These are phyloP conservation scores for Diaporthe citrichinensis DNA, from an alignment of 2,329 filamentous ascomycete genomes.

Conservation along the genomic window DNA sequence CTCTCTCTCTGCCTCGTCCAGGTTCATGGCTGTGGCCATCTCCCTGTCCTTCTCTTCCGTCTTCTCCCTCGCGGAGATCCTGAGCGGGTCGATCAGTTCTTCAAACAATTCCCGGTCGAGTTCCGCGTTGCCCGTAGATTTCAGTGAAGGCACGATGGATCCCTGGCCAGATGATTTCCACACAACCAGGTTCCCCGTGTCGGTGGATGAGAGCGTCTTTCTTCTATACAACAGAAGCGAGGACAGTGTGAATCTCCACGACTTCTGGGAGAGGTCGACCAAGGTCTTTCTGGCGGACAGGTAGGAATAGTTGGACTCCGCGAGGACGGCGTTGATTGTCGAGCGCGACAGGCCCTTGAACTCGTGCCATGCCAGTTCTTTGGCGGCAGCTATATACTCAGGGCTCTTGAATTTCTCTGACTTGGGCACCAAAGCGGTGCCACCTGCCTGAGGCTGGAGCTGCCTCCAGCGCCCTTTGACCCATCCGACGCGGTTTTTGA, in stretches of 20 bases:
- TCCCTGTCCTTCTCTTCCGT: slow-evolving; percentile 66
- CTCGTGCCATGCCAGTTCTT: slow-evolving; percentile 77
- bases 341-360: slow-evolving; percentile 82
- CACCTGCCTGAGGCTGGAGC: slow-evolving; percentile 49
- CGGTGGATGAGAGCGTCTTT: slow-evolving; percentile 66
- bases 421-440: slow-evolving; percentile 58
- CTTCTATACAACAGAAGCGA: slow-evolving; percentile 76
- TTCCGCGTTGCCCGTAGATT: slow-evolving; percentile 75
- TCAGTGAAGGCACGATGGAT: slow-evolving; percentile 72
- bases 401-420: slow-evolving; percentile 77
- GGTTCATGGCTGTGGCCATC: slow-evolving; percentile 69
- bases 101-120: slow-evolving; percentile 74
- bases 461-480: slow-evolving; percentile 77
- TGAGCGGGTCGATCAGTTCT: slow-evolving; percentile 69
- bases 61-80: slow-evolving; percentile 56
- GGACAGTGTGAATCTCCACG: slow-evolving; percentile 83
- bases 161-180: slow-evolving; percentile 72
- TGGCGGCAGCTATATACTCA: slow-evolving; percentile 78
- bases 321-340: slow-evolving; percentile 83
- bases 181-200: slow-evolving; percentile 72
- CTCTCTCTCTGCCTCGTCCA: slow-evolving; percentile 69
- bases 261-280: slow-evolving; percentile 77
- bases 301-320: slow-evolving; percentile 86
- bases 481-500: slow-evolving; percentile 79
- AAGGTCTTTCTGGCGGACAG: slow-evolving; percentile 79